Percentiles rank a stretch among this genome's conserved stretches.
These are phyloP conservation scores for Auxenochlorella pyrenoidosa DNA, from an alignment of 139 green algal genomes.

Conservation along the genomic window DNA sequence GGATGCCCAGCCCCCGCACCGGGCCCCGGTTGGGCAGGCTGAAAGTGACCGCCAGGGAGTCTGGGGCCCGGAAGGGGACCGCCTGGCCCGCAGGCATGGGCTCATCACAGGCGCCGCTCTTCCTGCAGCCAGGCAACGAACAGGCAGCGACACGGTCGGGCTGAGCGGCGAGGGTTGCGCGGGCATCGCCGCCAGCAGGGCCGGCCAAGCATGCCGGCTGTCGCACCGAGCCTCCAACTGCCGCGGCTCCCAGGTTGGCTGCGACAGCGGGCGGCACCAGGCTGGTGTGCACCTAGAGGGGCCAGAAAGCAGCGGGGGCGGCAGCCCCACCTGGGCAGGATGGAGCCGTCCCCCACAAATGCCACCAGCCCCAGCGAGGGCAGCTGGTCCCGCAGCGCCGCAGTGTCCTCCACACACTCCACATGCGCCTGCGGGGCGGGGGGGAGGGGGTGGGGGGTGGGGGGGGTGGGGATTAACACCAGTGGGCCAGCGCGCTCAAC, in stretches of 20 bases:
- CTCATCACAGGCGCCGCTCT: conserved; percentile 52
- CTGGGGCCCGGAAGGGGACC: conserved; percentile 56
- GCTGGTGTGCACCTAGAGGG: too few relatives aligned
- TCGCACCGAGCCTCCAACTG: too few relatives aligned
- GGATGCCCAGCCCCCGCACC: conserved; percentile 71
- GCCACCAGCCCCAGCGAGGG: conserved; percentile 56
- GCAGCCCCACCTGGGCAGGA: conserved; percentile 60
- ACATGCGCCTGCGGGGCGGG: conserved; percentile 46
- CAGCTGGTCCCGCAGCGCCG: conserved; percentile 58
- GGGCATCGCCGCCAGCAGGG: neutral
- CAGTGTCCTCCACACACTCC: conserved; percentile 64
- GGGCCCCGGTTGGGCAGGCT: conserved; percentile 58
- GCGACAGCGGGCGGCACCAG: too few relatives aligned
- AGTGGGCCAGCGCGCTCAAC: too few relatives aligned
- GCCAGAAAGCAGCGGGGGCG: too few relatives aligned
- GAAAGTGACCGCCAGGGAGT: conserved; percentile 53
- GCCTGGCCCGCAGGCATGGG: conserved; percentile 54
- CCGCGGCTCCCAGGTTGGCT: too few relatives aligned
- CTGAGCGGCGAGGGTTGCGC: too few relatives aligned
- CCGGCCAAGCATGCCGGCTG: neutral
- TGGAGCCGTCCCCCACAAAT: conserved; percentile 75
- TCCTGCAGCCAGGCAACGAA: conserved; percentile 18
- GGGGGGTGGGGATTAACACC: too few relatives aligned
- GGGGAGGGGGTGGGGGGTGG: neutral
- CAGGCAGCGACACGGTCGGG: too few relatives aligned